Evolutionary conservation across 129 eudicot genomes (phyloP), one percentile per base, ranked within the genome.

Genomic region (Artemisia tridentata): DNA sequence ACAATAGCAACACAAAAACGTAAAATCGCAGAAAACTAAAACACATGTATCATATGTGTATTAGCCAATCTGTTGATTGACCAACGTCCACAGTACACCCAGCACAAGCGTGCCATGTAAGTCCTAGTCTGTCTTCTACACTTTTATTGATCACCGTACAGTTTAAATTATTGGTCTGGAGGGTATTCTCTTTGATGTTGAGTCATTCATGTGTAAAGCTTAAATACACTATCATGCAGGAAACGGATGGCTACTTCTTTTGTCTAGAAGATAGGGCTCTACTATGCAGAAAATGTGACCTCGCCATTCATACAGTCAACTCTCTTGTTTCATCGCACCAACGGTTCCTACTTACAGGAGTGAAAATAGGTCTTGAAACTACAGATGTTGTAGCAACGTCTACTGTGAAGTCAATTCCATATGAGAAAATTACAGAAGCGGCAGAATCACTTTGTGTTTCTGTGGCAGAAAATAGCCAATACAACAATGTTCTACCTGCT

Each of bases 241-340:
- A 88, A 53, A 23, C 84, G 21, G 81, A 79, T 51, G 97, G 93
- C 14, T 91, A 80, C 72, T 86, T 91, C 88, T 91, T 91, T 75
- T 91, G 97, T 80, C 57, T 91, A 55, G 96, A 91, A 80, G 97
- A 91, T 63, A 80, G 97, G 78, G 97, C 97, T 34, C 60, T 91
- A 31, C 87, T 88, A 0, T 91, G 97, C 80, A 68, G 97, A 74
- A 86, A 86, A 65, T 91, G 97, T 64, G 97, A 91, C 73, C 83
- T 88, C n/a, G 85, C 96, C 20, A 86, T 91, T 61, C 97, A 91
- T 73, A 82, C 85, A 3, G 78, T 79, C 18, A 91, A 88, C 74
- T 11, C 76, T 27, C 78, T 47, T 67, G 96, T 91, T 65, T 73
- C 91, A 12, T 83, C 75, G 3, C 97, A 91, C 72, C 90, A 86